These are phyloP conservation scores for Penicillium verhagenii DNA, from an alignment of 495 filamentous ascomycete genomes.

Conservation along the genomic window DNA sequence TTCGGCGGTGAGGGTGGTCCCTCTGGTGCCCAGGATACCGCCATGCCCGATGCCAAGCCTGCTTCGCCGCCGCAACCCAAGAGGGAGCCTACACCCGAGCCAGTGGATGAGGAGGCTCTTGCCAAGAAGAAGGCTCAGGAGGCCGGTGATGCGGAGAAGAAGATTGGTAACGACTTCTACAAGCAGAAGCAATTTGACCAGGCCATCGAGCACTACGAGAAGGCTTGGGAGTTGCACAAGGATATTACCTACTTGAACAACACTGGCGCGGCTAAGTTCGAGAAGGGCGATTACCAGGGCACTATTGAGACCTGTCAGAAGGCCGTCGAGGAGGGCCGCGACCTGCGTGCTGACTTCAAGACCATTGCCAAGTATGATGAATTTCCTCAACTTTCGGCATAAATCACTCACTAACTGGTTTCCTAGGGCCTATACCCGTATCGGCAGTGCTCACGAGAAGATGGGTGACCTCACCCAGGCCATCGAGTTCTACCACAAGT, in stretches of 20 bases:
- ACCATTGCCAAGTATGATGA: conserved; percentile 77
- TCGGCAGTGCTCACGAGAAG: conserved; percentile 90
- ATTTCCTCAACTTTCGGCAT: too few relatives aligned
- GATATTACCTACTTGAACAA: conserved; percentile 99
- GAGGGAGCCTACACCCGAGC: conserved; percentile 62
- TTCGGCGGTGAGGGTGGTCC: conserved; percentile 60
- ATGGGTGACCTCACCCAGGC: conserved; percentile 74
- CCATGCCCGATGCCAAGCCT: conserved; percentile 70
- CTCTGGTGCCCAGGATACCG: conserved; percentile 64
- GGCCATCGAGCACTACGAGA: conserved; percentile 92
- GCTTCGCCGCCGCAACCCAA: conserved; percentile 43
- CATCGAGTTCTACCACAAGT: conserved; percentile 88
- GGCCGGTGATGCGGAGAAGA: conserved; percentile 92
- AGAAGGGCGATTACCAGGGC: conserved; percentile 89
- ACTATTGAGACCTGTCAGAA: conserved; percentile 82
- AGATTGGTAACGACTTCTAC: conserved; percentile 89
- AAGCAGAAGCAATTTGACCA: conserved; percentile 96
- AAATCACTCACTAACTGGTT: background rate
- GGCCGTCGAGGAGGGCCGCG: conserved; percentile 84
- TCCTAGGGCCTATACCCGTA: conserved; percentile 74
- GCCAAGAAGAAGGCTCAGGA: conserved; percentile 88
- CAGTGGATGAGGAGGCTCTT: conserved; percentile 74
- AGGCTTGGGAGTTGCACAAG: conserved; percentile 92
- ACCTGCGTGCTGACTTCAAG: conserved; percentile 92
- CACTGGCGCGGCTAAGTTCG: conserved; percentile 87